Base-by-base conservation (phyloP, 208 protist genomes). In the Zelonia costaricensis region DNA sequence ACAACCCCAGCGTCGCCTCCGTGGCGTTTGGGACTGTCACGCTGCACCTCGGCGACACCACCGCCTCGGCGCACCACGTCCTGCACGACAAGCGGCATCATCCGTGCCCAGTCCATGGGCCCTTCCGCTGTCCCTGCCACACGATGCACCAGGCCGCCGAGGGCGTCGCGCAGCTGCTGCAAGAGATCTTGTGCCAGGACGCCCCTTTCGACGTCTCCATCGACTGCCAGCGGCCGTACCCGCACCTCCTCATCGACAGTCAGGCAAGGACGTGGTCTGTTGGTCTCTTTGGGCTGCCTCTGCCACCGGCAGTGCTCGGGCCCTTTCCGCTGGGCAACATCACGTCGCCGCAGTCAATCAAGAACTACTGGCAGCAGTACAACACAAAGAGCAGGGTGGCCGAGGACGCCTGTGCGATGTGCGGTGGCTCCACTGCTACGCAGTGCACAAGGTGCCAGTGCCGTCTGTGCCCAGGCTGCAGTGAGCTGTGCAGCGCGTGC, bases 121-220 rank as follows among this genome's bases (percentile, higher is more conserved):
- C 82, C 9, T 88, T 88, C 54, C 61, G 67, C 10, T 88, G 82
- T 45, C 69, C 76, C 13, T 88, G 82, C 61, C 43, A 62, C 43
- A 44, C 73, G 6, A 81, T 88, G 59, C 74, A 79, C 44, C 23
- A 78, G 36, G 43, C 72, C 5, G 66, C 63, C 23, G 70, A 62
- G 33, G 23, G 27, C 1, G 46, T 83, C 12, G 43, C 69, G 23
- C 55, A 72, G 56, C 59, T 87, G 42, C 53, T 83, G n/a, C 49
- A 49, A 12, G 80, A 87, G 31, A 57, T 76, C 10, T 67, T 74
- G 28, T 70, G 46, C n/a, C 48, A 62, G 18, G 39, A 62, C 48
- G 12, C n/a, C 15, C 54, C 46, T 1, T 71, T 78, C 30, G 72
- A 78, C 25, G 65, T 78, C 22, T 47, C 40, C 12, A 62, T 78